Evolutionary conservation across 257 asterid genomes (phyloP), one percentile per base, ranked within the genome.

Genomic region (Solanum piurae): DNA sequence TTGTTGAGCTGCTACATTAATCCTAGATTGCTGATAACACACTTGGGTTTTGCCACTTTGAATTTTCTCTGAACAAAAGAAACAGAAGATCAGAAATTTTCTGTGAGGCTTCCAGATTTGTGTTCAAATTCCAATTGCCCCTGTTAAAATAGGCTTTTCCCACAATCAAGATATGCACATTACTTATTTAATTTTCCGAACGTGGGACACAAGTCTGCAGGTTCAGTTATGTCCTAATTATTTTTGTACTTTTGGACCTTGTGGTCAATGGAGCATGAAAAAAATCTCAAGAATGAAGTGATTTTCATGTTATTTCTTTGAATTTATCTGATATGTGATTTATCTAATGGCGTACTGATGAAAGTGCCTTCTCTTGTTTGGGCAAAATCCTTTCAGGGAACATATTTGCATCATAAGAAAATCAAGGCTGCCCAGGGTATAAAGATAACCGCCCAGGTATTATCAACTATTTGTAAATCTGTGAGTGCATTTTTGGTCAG

Each of bases 381-480:
- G 52, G 42, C 31, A 18, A 87, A 62, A 25, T 34, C 34, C 62
- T 36, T 86, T 62, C 95, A 97, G 99, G 99, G 99, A 88, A 90
- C 98, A 71, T 97, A 95, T 89, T 80, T 95, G 92, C 99, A 96
- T 87, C 98, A 94, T 89, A 97, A 93, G 92, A 98, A 96, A 91
- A 97, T 97, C 92, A 97, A 95, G 92, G 99, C 98, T 90, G 99
- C 99, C 42, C 96, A 93, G 94, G 99, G 99, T 88, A 96, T 97
- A 88, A 97, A 97, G 98, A 95, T 96, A 86, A 92, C 96, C 82
- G 99, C 95, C 29, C 99, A 97, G 99, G 99, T 95, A 92, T 88
- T 60, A 44, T 38, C 74, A 34, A 34, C 38, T 72, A 38, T 46
- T 72, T 72, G 44, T 34, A 16, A 72, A 72, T 34, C 27, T 34